Evolutionary conservation across 2,329 filamentous ascomycete genomes (phyloP), one percentile per base, ranked within the genome.

Genomic region (Cytospora paraplurivora): DNA sequence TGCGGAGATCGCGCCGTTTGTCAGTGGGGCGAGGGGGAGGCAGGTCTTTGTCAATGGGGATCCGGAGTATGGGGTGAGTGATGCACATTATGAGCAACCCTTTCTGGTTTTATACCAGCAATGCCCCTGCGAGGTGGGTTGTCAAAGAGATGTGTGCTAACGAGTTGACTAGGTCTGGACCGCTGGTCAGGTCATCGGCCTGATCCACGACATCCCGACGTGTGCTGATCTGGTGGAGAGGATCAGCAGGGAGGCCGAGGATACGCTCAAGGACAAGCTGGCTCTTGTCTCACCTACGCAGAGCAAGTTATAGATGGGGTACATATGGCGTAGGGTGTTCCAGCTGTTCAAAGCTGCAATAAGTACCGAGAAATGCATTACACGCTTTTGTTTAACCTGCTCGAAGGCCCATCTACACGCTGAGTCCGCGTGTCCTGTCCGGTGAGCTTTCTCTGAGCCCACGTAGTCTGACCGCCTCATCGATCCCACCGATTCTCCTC

Each of bases 21-120:
- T 99, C 37, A 96, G 91, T 74, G 95, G 95, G 6, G 91, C 96
- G 85, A 84, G 95, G 68, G 95, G 95, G 37, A 85, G 91, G 66
- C 85, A 97, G 80, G 95, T 98, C 7, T 98, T 97, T 76, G 73
- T 93, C 68, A 96, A 93, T 66, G 95, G 95, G 19, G 95, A 99
- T 73, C 85, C 91, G 59, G 90, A 99, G 72, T 92, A 86, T 74
- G 95, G 95, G 61, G 93, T 93, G 83, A 81, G 88, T 86, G 6
- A 65, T 71, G 1, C 2, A 11, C 86, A 11, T 65, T 70, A 7
- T 34, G 12, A 4, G 4, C 27, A 27, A 27, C 27, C 4, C 4
- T 27, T 27, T 27, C 27, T 2, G 27, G 27, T 3, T 27, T 27
- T 27, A 3, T 4, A 27, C 27, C 27, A n/a, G n/a, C n/a, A n/a